These are phyloP conservation scores for Salvia hispanica DNA, from an alignment of 257 asterid genomes.

Conservation along the genomic window DNA sequence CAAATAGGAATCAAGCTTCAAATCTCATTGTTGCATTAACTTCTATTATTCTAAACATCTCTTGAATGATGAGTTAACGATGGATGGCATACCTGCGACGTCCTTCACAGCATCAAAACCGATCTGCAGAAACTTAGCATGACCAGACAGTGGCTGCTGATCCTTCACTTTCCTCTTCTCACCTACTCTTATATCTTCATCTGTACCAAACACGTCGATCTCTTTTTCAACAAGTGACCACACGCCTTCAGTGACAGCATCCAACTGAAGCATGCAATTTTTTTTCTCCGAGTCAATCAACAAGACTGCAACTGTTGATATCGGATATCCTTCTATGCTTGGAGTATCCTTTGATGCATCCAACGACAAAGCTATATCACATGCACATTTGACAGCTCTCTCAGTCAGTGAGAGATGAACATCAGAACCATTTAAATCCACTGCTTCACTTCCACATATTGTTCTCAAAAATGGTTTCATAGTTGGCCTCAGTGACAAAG, in stretches of 20 bases:
- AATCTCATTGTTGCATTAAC: no score
- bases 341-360: constrained; percentile 49
- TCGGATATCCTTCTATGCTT: constrained; percentile 42
- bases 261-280: constrained; percentile 48
- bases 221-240: constrained; percentile 67
- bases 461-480: constrained; percentile 48
- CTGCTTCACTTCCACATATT: constrained; percentile 16
- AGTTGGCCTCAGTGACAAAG: constrained; percentile 42
- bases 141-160: constrained; percentile 26
- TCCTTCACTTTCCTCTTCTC: constrained; percentile 44
- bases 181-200: constrained; percentile 12
- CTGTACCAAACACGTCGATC: constrained; percentile 25
- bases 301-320: constrained; percentile 61
- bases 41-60: background rate
- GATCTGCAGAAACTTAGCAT: constrained; percentile 41
- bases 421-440: constrained; percentile 31
- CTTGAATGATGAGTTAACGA: background rate
- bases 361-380: constrained; percentile 51
- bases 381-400: constrained; percentile 62
- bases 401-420: constrained; percentile 54
- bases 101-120: constrained; percentile 54
- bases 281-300: constrained; percentile 54
- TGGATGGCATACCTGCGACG: constrained; percentile 42
- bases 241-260: constrained; percentile 53
- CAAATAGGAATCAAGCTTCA: no score